phyloP scores from a whole-genome alignment of 345 rosid genomes.

The Euclidium syriacum region DNA sequence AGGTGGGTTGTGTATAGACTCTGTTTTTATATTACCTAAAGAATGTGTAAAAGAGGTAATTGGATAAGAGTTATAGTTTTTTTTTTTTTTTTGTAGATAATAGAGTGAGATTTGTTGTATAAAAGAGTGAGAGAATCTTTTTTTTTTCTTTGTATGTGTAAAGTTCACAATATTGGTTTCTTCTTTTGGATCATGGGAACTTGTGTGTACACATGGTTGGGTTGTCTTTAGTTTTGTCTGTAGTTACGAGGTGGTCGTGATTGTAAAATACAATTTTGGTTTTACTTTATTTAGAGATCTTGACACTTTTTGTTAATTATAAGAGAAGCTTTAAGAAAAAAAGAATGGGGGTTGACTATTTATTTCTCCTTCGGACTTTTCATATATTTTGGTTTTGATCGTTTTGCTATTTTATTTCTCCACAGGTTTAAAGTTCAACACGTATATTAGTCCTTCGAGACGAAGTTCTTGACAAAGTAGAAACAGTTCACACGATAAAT shows the following conservation, averaged over 20 bases:
- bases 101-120: constrained; percentile 20
- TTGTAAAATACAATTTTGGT: constrained; percentile 19
- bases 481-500: no score
- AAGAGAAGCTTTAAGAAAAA: no score
- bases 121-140: constrained; percentile 16
- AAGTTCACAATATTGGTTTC: neutral
- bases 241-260: constrained; percentile 6
- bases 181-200: constrained; percentile 14
- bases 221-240: constrained; percentile 21
- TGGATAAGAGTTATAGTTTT: constrained; percentile 7
- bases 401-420: no score
- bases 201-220: constrained; percentile 26
- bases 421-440: no score
- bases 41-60: constrained; percentile 31
- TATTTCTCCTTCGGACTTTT: no score
- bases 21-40: constrained; percentile 57
- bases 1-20: constrained; percentile 85
- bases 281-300: neutral
- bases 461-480: no score
- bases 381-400: no score
- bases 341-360: no score
- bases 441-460: no score
- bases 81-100: constrained; percentile 17
- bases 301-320: neutral
- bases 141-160: constrained; percentile 5